A percentile compares a stretch with the other conserved stretches of the same genome.
phyloP scores from a whole-genome alignment of 768 basidiomycete genomes.

The Sutorius australiensis region DNA sequence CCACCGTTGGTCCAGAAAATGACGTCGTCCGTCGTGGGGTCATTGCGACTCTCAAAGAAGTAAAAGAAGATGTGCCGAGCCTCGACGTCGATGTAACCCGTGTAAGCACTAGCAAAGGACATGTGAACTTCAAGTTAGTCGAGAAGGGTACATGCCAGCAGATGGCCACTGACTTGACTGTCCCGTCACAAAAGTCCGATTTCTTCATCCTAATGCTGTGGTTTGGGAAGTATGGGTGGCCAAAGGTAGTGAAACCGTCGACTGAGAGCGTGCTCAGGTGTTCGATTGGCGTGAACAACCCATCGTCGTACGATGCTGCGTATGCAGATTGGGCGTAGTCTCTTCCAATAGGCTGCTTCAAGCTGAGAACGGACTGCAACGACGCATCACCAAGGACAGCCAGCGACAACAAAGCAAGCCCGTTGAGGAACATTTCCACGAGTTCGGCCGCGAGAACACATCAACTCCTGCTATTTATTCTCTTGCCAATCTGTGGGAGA shows the following conservation, averaged over 20 bases:
- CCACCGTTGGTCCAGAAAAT: conserved; percentile 62
- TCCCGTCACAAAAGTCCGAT: conserved; percentile 37
- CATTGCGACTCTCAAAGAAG: conserved; percentile 66
- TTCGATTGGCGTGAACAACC: conserved; percentile 34
- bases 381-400: conserved; percentile 13
- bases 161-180: conserved; percentile 31
- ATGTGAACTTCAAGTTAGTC: background rate
- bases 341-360: conserved; percentile 1
- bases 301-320: conserved; percentile 23
- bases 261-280: conserved; percentile 27
- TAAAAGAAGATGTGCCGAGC: conserved; percentile 69
- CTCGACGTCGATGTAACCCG: conserved; percentile 65
- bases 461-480: conserved; percentile 1
- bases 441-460: background rate
- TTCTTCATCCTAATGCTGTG: conserved; percentile 42
- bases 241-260: conserved; percentile 35
- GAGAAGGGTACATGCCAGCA: background rate
- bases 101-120: conserved; percentile 43
- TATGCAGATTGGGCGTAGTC: conserved; percentile 3
- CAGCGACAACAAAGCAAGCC: conserved; percentile 18
- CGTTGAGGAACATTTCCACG: conserved; percentile 7
- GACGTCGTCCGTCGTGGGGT: conserved; percentile 55
- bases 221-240: conserved; percentile 43
- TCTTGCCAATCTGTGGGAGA: background rate
- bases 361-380: conserved; percentile 18